A percentile compares a stretch with the other conserved stretches of the same genome.
Evolutionary conservation across 2,329 filamentous ascomycete genomes (phyloP).

Genomic region (Hyphodiscus sp.): DNA sequence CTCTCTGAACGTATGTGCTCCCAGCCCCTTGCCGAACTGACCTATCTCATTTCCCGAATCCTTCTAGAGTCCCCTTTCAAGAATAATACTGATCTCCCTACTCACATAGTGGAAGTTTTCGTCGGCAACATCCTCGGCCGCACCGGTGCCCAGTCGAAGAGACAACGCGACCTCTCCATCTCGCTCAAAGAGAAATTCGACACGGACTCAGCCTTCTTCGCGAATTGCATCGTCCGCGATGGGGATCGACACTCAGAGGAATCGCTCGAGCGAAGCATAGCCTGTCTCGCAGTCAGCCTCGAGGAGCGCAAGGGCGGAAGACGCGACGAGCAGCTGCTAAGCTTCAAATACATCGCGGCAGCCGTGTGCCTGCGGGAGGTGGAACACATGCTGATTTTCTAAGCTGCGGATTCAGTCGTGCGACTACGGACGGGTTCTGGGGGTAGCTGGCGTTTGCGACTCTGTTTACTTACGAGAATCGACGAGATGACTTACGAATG

Average conservation of each 20-base stretch:
- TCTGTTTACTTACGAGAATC: too few species aligned
- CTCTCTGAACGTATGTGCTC: slow-evolving; percentile 35
- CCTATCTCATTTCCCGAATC: too few species aligned
- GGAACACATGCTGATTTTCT: slow-evolving; percentile 21
- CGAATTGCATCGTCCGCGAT: slow-evolving; percentile 38
- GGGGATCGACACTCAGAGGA: slow-evolving; percentile 32
- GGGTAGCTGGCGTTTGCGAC: too few species aligned
- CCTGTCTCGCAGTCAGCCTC: slow-evolving; percentile 40
- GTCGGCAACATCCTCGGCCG: slow-evolving; percentile 50
- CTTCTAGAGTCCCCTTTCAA: too few species aligned
- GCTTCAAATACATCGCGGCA: slow-evolving; percentile 47
- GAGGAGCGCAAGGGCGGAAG: slow-evolving; percentile 28
- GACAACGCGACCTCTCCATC: slow-evolving; percentile 36
- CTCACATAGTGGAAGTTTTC: slow-evolving; percentile 41
- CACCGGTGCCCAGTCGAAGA: slow-evolving; percentile 32
- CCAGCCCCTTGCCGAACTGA: too few species aligned
- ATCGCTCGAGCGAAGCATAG: slow-evolving; percentile 41
- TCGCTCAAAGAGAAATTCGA: slow-evolving; percentile 39
- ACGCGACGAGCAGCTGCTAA: slow-evolving; percentile 34
- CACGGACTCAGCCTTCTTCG: slow-evolving; percentile 34
- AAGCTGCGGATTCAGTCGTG: neutral
- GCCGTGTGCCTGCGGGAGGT: slow-evolving; percentile 44
- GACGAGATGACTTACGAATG: too few species aligned
- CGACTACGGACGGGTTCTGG: too few species aligned
- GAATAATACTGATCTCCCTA: too few species aligned